These are phyloP conservation scores for Didymella segeticola DNA, from an alignment of 2,329 filamentous ascomycete species.

Conservation along the genomic window DNA sequence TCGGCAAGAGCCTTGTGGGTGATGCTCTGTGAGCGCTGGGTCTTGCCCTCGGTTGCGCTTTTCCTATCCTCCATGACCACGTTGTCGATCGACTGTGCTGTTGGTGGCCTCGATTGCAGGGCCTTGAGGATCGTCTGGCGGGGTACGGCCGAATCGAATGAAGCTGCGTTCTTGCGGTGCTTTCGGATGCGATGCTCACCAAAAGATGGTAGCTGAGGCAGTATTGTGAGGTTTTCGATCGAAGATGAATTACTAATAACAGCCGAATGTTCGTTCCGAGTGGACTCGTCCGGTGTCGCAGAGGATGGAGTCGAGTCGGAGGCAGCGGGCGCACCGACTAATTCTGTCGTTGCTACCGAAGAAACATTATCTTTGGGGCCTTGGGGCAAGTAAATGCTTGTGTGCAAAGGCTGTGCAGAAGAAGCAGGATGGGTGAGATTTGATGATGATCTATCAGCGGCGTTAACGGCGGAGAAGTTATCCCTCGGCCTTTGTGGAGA, in stretches of 20 bases:
- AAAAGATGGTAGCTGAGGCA: constrained; percentile 45
- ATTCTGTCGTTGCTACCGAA: constrained; percentile 35
- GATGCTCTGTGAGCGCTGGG: constrained; percentile 37
- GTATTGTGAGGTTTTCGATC: constrained; percentile 44
- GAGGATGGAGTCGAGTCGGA: constrained; percentile 24
- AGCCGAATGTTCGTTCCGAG: constrained; percentile 27
- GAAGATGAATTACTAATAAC: constrained; percentile 41
- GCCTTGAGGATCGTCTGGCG: constrained; percentile 85
- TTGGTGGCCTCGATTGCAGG: constrained; percentile 67
- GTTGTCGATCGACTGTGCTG: constrained; percentile 67
- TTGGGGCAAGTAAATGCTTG: constrained; percentile 31
- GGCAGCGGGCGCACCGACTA: constrained; percentile 38
- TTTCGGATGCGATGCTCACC: constrained; percentile 46
- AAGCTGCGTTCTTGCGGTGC: constrained; percentile 54
- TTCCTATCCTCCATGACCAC: constrained; percentile 60
- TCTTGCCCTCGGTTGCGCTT: constrained; percentile 40
- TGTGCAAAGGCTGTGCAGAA: constrained; percentile 34
- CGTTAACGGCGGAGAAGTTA: constrained; percentile 44
- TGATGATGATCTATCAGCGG: constrained; percentile 35
- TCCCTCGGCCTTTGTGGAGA: constrained; percentile 39
- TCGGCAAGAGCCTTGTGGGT: constrained; percentile 66
- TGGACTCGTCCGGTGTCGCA: constrained; percentile 36
- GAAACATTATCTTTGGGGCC: constrained; percentile 37
- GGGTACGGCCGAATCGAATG: constrained; percentile 69
- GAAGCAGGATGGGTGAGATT: constrained; percentile 33